Percentiles rank a stretch among this genome's conserved stretches.
phyloP scores from a whole-genome alignment of 2,329 filamentous ascomycete genomes.

The Exophiala aquamarina region DNA sequence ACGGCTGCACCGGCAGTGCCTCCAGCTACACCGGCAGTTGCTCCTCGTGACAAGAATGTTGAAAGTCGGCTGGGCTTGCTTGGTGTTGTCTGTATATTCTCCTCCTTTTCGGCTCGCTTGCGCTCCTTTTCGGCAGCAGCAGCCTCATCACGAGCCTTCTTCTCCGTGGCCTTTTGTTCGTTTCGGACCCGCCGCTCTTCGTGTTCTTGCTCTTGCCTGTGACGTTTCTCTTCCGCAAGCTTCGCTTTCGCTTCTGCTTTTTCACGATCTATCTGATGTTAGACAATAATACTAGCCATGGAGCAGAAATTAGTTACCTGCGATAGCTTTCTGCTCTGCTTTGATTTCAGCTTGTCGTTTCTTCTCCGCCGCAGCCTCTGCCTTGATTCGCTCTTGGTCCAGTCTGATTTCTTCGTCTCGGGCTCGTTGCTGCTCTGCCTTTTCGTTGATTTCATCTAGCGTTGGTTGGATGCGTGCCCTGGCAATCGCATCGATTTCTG shows the following conservation, averaged over 20 bases:
- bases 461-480: constrained; percentile 75
- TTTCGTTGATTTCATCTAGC: constrained; percentile 79
- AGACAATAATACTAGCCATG: constrained; percentile 3
- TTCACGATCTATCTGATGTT: constrained; percentile 18
- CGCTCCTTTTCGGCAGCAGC: constrained; percentile 15
- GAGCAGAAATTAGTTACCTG: constrained; percentile 38
- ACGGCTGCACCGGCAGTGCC: constrained; percentile 11
- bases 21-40: constrained; percentile 7
- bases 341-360: constrained; percentile 40
- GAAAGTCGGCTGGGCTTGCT: constrained; percentile 16
- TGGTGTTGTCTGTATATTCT: constrained; percentile 18
- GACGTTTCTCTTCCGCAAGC: constrained; percentile 26
- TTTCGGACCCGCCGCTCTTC: constrained; percentile 19
- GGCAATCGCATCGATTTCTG: constrained; percentile 78
- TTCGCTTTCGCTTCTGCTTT: constrained; percentile 24
- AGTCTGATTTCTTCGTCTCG: constrained; percentile 62
- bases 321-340: constrained; percentile 39
- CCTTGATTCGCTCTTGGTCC: constrained; percentile 65
- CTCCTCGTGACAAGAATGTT: constrained; percentile 16
- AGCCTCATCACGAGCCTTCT: constrained; percentile 20
- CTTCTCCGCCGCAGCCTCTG: constrained; percentile 51
- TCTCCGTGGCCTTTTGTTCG: constrained; percentile 24
- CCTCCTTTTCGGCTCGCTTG: constrained; percentile 20
- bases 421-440: constrained; percentile 70
- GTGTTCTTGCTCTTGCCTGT: constrained; percentile 21